Evolutionary conservation across 768 basidiomycete species (phyloP).

Genomic region (Termitomyces eurrhizus): DNA sequence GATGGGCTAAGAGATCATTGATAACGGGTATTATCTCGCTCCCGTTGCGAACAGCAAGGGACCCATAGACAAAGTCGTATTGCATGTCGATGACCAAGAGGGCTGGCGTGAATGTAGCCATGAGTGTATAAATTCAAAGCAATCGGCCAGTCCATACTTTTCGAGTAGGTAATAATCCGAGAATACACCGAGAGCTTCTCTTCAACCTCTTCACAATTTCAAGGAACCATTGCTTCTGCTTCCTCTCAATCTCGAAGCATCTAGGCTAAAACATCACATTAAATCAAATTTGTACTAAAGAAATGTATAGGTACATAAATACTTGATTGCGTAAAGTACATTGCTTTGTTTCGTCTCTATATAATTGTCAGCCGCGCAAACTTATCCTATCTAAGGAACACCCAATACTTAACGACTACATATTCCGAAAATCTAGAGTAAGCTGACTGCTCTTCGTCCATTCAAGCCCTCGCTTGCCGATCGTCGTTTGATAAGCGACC

Average conservation of each 20-base stretch:
- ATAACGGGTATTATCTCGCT: constrained; percentile 53
- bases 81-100: constrained; percentile 79
- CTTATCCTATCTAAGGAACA: not conserved
- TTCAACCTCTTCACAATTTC: too few relatives aligned
- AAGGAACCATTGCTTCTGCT: too few relatives aligned
- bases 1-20: constrained; percentile 52
- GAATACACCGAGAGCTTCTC: too few relatives aligned
- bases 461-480: constrained; percentile 30
- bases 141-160: not conserved
- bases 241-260: too few relatives aligned
- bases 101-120: constrained; percentile 38
- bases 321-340: constrained; percentile 3
- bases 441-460: constrained; percentile 4
- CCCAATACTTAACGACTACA: not conserved
- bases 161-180: not conserved
- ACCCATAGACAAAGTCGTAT: constrained; percentile 76
- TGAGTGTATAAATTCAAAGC: constrained; percentile 2
- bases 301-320: not conserved
- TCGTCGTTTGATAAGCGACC: constrained; percentile 23
- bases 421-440: constrained; percentile 2
- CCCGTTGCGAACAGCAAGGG: constrained; percentile 66
- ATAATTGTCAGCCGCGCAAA: not conserved
- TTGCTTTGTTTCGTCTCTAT: not conserved
- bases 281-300: not conserved
- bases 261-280: too few relatives aligned